These are phyloP conservation scores for Centaurea solstitialis DNA, from an alignment of 129 eudicot species.

Conservation along the genomic window DNA sequence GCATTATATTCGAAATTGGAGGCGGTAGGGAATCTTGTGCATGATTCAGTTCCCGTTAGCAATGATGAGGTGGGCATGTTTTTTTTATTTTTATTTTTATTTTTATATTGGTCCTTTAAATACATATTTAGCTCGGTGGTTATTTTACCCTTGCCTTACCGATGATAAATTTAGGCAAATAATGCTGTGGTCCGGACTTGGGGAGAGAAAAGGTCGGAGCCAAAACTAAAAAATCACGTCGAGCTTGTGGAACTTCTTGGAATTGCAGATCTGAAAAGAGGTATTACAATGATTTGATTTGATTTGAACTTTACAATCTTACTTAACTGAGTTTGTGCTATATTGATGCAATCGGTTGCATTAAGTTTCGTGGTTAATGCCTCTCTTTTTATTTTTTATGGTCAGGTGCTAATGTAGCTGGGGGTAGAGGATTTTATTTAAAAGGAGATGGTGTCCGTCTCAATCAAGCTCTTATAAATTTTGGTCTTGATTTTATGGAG, in stretches of 20 bases:
- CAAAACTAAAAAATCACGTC: conserved; percentile 75
- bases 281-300: conserved; percentile 34
- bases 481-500: conserved; percentile 75
- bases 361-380: not conserved
- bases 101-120: too few relatives aligned
- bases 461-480: conserved; percentile 90
- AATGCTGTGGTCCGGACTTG: conserved; percentile 70
- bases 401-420: conserved; percentile 92
- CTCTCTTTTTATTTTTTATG: not conserved
- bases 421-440: conserved; percentile 95
- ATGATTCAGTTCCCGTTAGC: conserved; percentile 91
- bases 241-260: conserved; percentile 93
- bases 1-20: conserved; percentile 59
- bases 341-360: not conserved
- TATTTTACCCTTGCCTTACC: not conserved
- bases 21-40: conserved; percentile 79
- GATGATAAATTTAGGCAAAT: conserved; percentile 50
- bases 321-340: not conserved
- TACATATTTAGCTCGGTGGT: not conserved
- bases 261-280: conserved; percentile 79
- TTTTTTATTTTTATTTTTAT: not conserved
- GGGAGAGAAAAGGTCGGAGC: conserved; percentile 79
- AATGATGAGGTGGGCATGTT: conserved; percentile 65
- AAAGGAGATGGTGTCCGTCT: conserved; percentile 86
- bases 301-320: not conserved